These are phyloP conservation scores for Aspergillus sp. DNA, from an alignment of 2,329 filamentous ascomycete species.

Conservation along the genomic window DNA sequence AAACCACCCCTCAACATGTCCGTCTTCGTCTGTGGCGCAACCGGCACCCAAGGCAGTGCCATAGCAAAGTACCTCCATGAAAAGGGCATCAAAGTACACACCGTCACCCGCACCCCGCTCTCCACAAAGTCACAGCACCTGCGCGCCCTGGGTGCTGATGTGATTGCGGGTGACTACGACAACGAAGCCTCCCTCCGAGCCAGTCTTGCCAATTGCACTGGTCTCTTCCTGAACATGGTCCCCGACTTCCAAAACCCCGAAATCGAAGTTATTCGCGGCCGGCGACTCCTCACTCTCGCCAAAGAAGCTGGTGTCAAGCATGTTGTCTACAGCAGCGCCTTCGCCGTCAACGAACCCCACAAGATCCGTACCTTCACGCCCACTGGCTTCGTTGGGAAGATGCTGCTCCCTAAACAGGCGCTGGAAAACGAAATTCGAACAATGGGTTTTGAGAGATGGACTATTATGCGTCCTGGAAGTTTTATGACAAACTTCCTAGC, in stretches of 20 bases:
- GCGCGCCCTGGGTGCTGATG: conserved; percentile 28
- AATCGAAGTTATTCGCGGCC: conserved; percentile 31
- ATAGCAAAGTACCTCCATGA: conserved; percentile 31
- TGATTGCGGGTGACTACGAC: conserved; percentile 36
- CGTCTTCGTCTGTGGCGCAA: conserved; percentile 34
- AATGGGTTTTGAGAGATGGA: conserved; percentile 48
- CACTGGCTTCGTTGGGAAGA: conserved; percentile 28
- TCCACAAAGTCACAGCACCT: conserved; percentile 31
- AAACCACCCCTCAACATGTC: conserved; percentile 13
- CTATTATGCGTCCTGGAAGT: conserved; percentile 53
- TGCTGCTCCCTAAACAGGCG: conserved; percentile 44
- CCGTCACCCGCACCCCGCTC: conserved; percentile 34
- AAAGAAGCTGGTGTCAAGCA: conserved; percentile 35
- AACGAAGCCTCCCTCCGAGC: conserved; percentile 29
- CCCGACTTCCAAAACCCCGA: neutral
- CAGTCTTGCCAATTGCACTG: conserved; percentile 35
- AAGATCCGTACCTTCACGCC: conserved; percentile 30
- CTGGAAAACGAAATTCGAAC: conserved; percentile 46
- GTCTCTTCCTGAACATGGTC: conserved; percentile 29
- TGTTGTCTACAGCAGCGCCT: conserved; percentile 32
- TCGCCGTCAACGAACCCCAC: conserved; percentile 35
- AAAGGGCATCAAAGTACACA: conserved; percentile 32
- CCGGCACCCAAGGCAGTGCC: conserved; percentile 36
- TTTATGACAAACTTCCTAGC: conserved; percentile 56
- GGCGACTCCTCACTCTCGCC: conserved; percentile 26